Evolutionary conservation across 257 asterid genomes (phyloP).

Genomic region (Solanum sejunctum): DNA sequence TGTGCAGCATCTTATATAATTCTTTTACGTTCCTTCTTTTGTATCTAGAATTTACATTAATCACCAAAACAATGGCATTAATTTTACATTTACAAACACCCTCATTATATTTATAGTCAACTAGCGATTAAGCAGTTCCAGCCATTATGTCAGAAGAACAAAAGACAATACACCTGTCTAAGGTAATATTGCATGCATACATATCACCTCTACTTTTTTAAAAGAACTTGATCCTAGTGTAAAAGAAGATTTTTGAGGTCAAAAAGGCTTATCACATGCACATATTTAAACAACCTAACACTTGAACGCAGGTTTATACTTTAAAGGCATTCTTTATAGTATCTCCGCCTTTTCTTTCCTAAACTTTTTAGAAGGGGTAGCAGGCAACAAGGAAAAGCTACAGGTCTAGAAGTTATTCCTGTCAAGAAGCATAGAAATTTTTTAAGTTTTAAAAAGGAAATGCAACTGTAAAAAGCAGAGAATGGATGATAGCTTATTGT

Average conservation of each 20-base stretch:
- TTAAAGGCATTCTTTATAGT: background rate
- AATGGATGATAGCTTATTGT: background rate
- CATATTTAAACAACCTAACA: background rate
- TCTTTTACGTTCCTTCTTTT: constrained; percentile 70
- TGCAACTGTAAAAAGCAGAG: background rate
- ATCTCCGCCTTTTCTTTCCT: background rate
- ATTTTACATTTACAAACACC: background rate
- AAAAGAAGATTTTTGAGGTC: background rate
- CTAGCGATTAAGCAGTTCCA: background rate
- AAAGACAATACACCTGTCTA: background rate
- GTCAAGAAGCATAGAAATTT: background rate
- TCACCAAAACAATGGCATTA: background rate
- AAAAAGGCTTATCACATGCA: background rate
- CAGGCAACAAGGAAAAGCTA: background rate
- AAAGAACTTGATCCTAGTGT: background rate
- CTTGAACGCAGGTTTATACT: background rate
- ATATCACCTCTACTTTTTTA: background rate
- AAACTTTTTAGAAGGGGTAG: background rate
- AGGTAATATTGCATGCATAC: background rate
- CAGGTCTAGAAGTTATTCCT: background rate
- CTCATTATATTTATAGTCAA: background rate
- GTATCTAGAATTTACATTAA: constrained; percentile 36
- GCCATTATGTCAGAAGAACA: background rate
- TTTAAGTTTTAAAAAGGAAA: too few species aligned
- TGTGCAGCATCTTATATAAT: constrained; percentile 75